Base-by-base conservation (phyloP, 176 grass and related monocot genomes). In the Raddia distichophylla region DNA sequence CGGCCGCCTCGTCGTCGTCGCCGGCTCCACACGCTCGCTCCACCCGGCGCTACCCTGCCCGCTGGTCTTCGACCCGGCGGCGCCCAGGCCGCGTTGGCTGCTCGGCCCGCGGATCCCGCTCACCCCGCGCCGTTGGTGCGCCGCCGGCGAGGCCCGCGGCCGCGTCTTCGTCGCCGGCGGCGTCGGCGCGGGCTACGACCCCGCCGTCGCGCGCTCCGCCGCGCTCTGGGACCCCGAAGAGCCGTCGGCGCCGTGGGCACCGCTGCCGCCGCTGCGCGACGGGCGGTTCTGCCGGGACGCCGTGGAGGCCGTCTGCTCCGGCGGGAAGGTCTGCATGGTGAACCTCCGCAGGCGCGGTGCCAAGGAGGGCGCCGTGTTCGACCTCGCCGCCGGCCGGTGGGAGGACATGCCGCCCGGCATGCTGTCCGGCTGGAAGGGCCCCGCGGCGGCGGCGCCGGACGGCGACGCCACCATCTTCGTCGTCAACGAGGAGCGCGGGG, bases 291-390 rank as follows among this genome's bases (percentile, higher is more conserved):
- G 90, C 79, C 74, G 95, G 2, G 95, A 98, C 71, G 88, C 88
- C 14, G 82, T 80, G 1, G 88, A 91, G 55, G 90, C 90, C 5
- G 93, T 98, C 7, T 85, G 64, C 59, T 83, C 95, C 1, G 22
- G 60, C 15, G 92, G 92, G 63, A 98, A 93, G 88, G 86, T 98
- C 4, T 98, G 88, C 90, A 91, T 95, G 90, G 92, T 98, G 37
- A 98, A 91, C 82, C 70, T 98, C 5, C 74, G 82, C 2, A 74
- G 86, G 10, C 84, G 88, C 8, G 87, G 90, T 0, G 62, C 86
- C 18, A 98, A 95, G 79, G 86, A 93, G 10, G 93, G 96, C 27
- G 73, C 82, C 7, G 82, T 98, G 19, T 93, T 87, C 84, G 85
- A 98, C 82, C 67, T 93, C 16, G 15, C 0, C 1, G 65, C 37